Evolutionary conservation across 768 basidiomycete species (phyloP), one percentile per base, ranked within the genome.

Genomic region (Collybiopsis confluens): DNA sequence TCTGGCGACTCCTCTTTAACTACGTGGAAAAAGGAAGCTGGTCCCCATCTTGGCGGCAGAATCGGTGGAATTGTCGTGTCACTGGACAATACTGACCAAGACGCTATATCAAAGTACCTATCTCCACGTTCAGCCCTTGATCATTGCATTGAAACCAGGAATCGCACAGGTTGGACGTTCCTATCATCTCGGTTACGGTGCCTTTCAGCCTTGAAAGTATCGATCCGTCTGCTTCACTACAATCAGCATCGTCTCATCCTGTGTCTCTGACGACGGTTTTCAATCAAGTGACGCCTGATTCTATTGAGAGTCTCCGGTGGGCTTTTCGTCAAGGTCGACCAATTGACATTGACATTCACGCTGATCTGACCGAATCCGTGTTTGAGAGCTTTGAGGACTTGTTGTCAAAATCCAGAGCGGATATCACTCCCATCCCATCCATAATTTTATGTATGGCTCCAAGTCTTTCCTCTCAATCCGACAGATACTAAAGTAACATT

Each of bases 321-420:
- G 89, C 87, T 2, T 69, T 93, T 9, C 70, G 78, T 44, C 74
- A 76, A 45, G 83, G 80, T 38, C 75, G 76, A 50, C 79, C 81
- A 16, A 78, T 93, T 23, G 88, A 92, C 61, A 79, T 93, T 56
- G 82, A 88, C 61, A 74, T 92, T 45, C 74, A 79, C 56, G 73
- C 74, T 26, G 73, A 75, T 44, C 70, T 88, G 45, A 73, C 77
- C 3, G 80, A 82, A 48, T 63, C 78, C 11, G 71, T 78, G 3
- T 72, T 79, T 24, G 89, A 92, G 50, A 74, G 70, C 0, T 78
- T 93, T 27, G 85, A 89, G 63, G 90, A 91, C 52, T 63, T 90
- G 47, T 73, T 92, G 56, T 73, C 77, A 40, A 90, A 85, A 64
- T 81, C 85, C 21, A 79, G 77, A 21, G 65, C 70, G 35, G 76